Percentiles rank a stretch among this genome's conserved stretches.
Conservation (phyloP, 139 green algal species). For the Limnomonas spitsbergensis region DNA sequence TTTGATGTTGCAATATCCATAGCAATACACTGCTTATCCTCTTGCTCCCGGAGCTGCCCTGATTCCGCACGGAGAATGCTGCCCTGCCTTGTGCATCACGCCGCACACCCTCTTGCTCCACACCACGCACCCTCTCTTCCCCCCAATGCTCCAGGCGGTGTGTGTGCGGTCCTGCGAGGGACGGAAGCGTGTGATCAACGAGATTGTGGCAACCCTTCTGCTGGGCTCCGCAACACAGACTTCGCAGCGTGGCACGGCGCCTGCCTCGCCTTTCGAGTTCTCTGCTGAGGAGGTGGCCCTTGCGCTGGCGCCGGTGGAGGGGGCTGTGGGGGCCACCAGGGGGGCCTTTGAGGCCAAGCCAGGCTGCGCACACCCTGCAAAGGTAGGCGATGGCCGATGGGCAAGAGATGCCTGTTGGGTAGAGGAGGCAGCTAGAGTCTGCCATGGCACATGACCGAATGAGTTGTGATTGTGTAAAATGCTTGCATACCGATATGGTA, state of each 20-base stretch:
- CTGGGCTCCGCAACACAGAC: neutral
- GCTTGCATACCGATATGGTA: too few relatives aligned
- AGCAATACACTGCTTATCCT: too few relatives aligned
- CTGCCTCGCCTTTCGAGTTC: neutral
- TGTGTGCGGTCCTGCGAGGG: slow-evolving; percentile 78
- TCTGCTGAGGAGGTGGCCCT: neutral
- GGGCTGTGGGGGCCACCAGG: neutral
- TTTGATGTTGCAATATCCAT: too few relatives aligned
- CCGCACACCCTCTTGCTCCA: too few relatives aligned
- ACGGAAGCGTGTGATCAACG: slow-evolving; percentile 60
- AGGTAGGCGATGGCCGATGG: slow-evolving; percentile 46
- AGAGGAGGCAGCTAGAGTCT: too few relatives aligned
- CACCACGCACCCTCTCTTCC: too few relatives aligned
- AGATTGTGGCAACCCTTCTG: slow-evolving; percentile 65
- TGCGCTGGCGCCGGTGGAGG: slow-evolving; percentile 15
- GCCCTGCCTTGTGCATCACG: too few relatives aligned
- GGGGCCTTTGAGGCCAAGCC: slow-evolving; percentile 33
- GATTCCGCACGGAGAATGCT: too few relatives aligned
- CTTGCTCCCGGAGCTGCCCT: too few relatives aligned
- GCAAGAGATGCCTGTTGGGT: too few relatives aligned
- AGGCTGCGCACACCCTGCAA: slow-evolving; percentile 39
- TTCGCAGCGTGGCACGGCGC: neutral
- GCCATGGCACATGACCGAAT: too few relatives aligned
- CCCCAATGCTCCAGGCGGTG: slow-evolving; percentile 59
- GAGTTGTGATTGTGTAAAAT: too few relatives aligned